Conservation (phyloP, 2,329 filamentous ascomycete species). For the Dactylellina drechsleri region DNA sequence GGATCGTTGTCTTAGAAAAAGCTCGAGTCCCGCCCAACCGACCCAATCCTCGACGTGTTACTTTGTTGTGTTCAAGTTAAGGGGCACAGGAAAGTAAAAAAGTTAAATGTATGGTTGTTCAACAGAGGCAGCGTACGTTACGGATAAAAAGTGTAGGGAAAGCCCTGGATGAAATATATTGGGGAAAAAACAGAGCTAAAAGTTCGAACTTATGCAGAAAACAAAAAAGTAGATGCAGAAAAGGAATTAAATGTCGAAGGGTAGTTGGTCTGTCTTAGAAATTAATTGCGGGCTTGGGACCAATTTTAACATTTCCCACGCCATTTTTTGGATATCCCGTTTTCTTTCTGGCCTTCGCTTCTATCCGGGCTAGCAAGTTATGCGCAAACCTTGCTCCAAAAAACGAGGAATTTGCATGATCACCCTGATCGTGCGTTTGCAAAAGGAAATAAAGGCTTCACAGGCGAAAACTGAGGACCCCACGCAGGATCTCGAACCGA, state of each 20-base stretch:
- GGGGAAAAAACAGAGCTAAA: constrained; percentile 26
- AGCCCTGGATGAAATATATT: constrained; percentile 49
- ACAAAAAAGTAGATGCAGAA: constrained; percentile 26
- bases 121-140: no score
- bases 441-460: constrained; percentile 53
- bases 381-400: constrained; percentile 39
- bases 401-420: constrained; percentile 47
- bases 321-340: constrained; percentile 42
- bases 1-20: constrained; percentile 52
- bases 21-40: constrained; percentile 52
- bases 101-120: not conserved
- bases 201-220: constrained; percentile 35
- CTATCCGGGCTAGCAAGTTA: constrained; percentile 47
- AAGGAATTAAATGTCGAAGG: constrained; percentile 40
- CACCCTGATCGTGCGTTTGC: constrained; percentile 30
- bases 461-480: constrained; percentile 37
- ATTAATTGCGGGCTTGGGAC: constrained; percentile 48
- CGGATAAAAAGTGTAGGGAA: constrained; percentile 31
- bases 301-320: constrained; percentile 54
- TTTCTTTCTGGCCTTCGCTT: constrained; percentile 47
- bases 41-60: constrained; percentile 52
- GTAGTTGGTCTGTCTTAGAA: constrained; percentile 42
- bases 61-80: constrained; percentile 38
- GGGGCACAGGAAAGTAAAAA: constrained; percentile 23
- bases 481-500: constrained; percentile 55